phyloP scores from a whole-genome alignment of 1,284 basidiomycete species.

The Malassezia arunalokei region DNA sequence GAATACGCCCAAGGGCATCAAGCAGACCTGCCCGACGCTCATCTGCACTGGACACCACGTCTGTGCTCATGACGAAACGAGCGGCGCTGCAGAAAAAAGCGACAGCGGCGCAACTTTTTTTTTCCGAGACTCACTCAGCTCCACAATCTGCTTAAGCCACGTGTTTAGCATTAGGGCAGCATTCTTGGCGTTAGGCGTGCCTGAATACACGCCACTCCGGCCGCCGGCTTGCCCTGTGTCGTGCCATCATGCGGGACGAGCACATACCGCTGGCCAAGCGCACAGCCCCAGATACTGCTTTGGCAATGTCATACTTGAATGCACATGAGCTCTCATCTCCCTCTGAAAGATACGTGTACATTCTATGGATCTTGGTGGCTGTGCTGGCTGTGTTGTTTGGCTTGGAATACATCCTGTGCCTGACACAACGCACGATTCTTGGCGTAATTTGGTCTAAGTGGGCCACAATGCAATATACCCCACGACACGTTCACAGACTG shows the following conservation, averaged over 20 bases:
- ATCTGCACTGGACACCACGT: background rate
- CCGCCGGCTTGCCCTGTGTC: too few relatives aligned
- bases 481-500: conserved; percentile 6
- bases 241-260: too few relatives aligned
- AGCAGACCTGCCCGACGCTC: conserved; percentile 9
- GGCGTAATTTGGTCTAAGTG: conserved; percentile 37
- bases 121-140: too few relatives aligned
- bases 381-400: conserved; percentile 37
- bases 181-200: too few relatives aligned
- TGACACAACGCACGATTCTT: conserved; percentile 30
- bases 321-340: conserved; percentile 47
- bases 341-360: conserved; percentile 48
- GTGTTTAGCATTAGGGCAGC: too few relatives aligned
- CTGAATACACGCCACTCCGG: too few relatives aligned
- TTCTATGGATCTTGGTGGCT: conserved; percentile 46
- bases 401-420: conserved; percentile 35
- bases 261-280: too few relatives aligned
- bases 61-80: background rate
- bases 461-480: conserved; percentile 31
- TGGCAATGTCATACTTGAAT: conserved; percentile 31
- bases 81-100: conserved; percentile 1
- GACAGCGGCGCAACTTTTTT: background rate
- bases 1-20: conserved; percentile 57
- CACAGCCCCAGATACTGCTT: too few relatives aligned
- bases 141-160: too few relatives aligned